Evolutionary conservation across 257 asterid genomes (phyloP).

Genomic region (Solanum appendiculatum): DNA sequence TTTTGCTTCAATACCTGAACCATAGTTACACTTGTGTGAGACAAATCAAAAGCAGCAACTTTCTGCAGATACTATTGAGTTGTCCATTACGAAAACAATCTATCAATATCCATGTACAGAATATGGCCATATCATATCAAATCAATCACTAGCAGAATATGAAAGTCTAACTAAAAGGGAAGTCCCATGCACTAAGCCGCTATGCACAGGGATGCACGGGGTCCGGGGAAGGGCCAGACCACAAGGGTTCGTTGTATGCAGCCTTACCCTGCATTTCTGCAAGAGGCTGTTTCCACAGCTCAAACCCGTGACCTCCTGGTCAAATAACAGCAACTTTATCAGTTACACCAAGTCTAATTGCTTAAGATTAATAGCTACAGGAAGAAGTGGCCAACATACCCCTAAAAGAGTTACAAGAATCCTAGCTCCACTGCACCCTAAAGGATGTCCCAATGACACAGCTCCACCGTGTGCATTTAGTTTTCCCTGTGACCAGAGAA

Average conservation of each 20-base stretch:
- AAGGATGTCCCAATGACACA: conserved; percentile 87
- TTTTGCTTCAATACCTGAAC: conserved; percentile 66
- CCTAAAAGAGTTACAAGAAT: conserved; percentile 86
- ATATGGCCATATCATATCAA: not conserved
- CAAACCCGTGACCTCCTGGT: not conserved
- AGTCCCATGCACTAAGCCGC: not conserved
- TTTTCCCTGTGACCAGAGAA: conserved; percentile 34
- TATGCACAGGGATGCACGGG: not conserved
- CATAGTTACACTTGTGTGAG: not conserved
- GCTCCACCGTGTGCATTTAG: conserved; percentile 89
- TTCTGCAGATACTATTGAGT: not conserved
- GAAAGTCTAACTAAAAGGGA: not conserved
- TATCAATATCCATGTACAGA: not conserved
- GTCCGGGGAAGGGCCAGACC: not conserved
- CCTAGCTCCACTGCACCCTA: conserved; percentile 97
- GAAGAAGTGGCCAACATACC: conserved; percentile 25
- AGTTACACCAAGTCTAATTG: not conserved
- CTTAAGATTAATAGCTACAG: not conserved
- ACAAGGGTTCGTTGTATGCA: not conserved
- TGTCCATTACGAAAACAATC: not conserved
- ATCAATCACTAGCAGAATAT: not conserved
- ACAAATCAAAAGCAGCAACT: not conserved
- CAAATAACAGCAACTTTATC: not conserved
- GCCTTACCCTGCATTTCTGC: not conserved
- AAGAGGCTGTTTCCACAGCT: no score